Percentiles rank a stretch among this genome's conserved stretches.
These are phyloP conservation scores for Scheffersomyces amazonensis DNA, from an alignment of 805 yeast genomes.

Conservation along the genomic window DNA sequence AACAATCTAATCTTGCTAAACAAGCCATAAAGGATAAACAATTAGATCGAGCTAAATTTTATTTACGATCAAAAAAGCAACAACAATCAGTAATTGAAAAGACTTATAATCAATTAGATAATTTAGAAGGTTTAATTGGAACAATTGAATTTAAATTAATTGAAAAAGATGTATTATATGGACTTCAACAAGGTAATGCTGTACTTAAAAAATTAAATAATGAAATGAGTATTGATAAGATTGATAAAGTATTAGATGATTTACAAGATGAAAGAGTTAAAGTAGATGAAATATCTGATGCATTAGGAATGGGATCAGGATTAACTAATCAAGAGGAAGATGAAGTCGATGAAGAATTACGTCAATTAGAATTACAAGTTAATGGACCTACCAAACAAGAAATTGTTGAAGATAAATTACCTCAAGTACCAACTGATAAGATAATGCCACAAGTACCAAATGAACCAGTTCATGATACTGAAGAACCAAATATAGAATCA, in stretches of 20 bases:
- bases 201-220: constrained; percentile 72
- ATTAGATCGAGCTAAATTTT: constrained; percentile 59
- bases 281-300: constrained; percentile 68
- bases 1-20: constrained; percentile 62
- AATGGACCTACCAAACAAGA: constrained; percentile 8
- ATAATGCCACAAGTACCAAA: constrained; percentile 28
- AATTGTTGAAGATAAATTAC: constrained; percentile 8
- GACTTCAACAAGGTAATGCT: constrained; percentile 76
- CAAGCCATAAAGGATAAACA: constrained; percentile 52
- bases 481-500: constrained; percentile 13
- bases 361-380: constrained; percentile 46
- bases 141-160: constrained; percentile 86
- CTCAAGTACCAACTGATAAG: constrained; percentile 16
- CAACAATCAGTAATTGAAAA: constrained; percentile 70
- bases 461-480: constrained; percentile 11
- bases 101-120: constrained; percentile 75
- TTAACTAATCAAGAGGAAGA: constrained; percentile 49
- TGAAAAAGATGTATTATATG: constrained; percentile 80
- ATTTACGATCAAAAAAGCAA: constrained; percentile 75
- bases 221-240: constrained; percentile 73
- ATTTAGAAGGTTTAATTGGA: constrained; percentile 72
- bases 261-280: constrained; percentile 76
- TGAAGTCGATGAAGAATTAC: constrained; percentile 67
- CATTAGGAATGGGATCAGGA: constrained; percentile 40
- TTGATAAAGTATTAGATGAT: constrained; percentile 83